Conservation (phyloP, 163 green algal species). For the Dunaliella salina region DNA sequence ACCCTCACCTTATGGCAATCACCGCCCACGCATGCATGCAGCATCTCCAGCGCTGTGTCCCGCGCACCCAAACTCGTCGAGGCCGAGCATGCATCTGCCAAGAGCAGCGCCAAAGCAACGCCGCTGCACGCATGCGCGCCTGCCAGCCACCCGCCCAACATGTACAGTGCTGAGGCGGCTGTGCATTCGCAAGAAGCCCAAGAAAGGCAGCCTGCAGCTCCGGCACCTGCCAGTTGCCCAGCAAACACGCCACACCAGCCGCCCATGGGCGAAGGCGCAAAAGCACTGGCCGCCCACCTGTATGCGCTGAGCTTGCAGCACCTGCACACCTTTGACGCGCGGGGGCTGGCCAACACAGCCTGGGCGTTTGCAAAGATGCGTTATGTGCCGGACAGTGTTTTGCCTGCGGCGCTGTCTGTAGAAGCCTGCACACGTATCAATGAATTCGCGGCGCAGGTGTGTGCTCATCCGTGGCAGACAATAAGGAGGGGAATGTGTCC, state of each 20-base stretch:
- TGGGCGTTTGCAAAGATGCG: constrained; percentile 59
- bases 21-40: background rate
- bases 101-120: too few relatives aligned
- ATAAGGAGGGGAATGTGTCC: too few relatives aligned
- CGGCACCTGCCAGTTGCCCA: too few relatives aligned
- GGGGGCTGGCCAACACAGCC: constrained; percentile 63
- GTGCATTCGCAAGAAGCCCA: too few relatives aligned
- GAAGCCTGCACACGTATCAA: constrained; percentile 31
- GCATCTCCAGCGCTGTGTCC: constrained; percentile 48
- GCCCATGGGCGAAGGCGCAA: background rate
- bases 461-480: too few relatives aligned
- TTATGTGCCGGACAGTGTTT: constrained; percentile 36
- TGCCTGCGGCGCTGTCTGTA: constrained; percentile 40
- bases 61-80: constrained; percentile 48
- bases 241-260: too few relatives aligned
- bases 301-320: constrained; percentile 13
- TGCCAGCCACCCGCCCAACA: too few relatives aligned
- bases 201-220: too few relatives aligned
- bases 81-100: background rate
- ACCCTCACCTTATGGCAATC: background rate
- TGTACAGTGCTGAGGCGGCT: too few relatives aligned
- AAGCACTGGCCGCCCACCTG: constrained; percentile 33
- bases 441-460: constrained; percentile 33
- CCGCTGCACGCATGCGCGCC: too few relatives aligned
- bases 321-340: constrained; percentile 52